A percentile compares a stretch with the other conserved stretches of the same genome.
Evolutionary conservation across 179 eudicot genomes (phyloP).

Genomic region (Spergularia azorica): DNA sequence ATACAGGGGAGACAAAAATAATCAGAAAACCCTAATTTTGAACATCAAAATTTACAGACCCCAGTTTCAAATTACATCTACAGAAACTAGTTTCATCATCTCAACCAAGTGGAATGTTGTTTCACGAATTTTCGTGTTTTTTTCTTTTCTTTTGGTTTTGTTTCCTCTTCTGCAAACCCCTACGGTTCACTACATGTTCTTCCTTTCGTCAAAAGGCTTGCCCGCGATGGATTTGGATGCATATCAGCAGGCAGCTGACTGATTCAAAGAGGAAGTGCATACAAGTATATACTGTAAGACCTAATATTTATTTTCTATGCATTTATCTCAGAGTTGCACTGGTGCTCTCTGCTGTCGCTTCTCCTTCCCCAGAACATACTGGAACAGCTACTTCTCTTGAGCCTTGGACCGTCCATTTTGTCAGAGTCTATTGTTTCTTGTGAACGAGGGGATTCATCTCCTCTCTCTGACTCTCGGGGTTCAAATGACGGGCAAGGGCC

Average conservation of each 20-base stretch:
- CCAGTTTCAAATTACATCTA: conserved; percentile 16
- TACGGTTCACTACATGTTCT: background rate
- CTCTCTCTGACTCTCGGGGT: conserved; percentile 48
- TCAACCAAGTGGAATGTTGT: background rate
- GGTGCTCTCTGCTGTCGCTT: conserved; percentile 94
- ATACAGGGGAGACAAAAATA: background rate
- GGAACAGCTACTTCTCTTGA: conserved; percentile 82
- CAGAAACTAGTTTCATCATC: background rate
- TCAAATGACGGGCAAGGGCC: conserved; percentile 80
- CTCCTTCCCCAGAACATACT: conserved; percentile 91
- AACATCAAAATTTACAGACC: conserved; percentile 39
- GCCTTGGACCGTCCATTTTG: conserved; percentile 58
- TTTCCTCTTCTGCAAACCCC: background rate
- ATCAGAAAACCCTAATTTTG: conserved; percentile 16
- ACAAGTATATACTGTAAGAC: background rate
- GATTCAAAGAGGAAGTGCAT: background rate
- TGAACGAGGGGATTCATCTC: conserved; percentile 59
- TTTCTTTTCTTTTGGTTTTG: too few relatives aligned
- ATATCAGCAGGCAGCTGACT: conserved; percentile 21
- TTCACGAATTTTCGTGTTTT: background rate
- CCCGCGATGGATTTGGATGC: background rate
- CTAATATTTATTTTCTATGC: conserved; percentile 33
- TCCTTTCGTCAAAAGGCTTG: background rate
- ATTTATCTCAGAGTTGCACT: conserved; percentile 89
- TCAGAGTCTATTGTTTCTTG: conserved; percentile 49